These are phyloP conservation scores for Chimonanthus salicifolius DNA, from an alignment of 164 flowering plant species.

Conservation along the genomic window DNA sequence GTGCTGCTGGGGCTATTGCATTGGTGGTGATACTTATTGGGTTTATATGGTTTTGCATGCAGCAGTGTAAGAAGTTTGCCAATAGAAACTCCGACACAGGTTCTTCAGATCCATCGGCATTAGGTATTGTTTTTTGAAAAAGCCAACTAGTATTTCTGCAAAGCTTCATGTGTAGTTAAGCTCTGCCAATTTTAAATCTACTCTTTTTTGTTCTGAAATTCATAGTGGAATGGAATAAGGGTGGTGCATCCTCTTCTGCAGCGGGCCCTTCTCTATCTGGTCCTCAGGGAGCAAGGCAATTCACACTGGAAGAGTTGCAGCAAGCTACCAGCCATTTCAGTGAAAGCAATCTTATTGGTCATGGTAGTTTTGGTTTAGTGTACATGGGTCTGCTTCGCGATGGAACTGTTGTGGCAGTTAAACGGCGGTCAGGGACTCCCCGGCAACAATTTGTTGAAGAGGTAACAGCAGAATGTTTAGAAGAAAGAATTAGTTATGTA, in stretches of 20 bases:
- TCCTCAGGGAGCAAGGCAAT: constrained; percentile 34
- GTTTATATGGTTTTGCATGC: constrained; percentile 36
- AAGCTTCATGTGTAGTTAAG: not conserved
- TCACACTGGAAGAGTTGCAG: constrained; percentile 53
- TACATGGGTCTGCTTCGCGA: constrained; percentile 64
- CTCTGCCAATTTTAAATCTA: not conserved
- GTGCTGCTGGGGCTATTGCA: constrained; percentile 39
- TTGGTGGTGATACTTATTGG: constrained; percentile 25
- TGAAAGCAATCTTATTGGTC: constrained; percentile 49
- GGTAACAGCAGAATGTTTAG: constrained; percentile 24
- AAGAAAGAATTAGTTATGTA: not conserved
- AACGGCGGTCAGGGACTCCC: constrained; percentile 46
- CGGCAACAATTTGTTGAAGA: constrained; percentile 42
- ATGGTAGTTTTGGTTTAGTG: constrained; percentile 59
- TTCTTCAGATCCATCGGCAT: constrained; percentile 70
- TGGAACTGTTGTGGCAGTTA: constrained; percentile 65
- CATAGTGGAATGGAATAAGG: constrained; percentile 42
- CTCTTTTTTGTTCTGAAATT: constrained; percentile 2
- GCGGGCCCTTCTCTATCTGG: constrained; percentile 22
- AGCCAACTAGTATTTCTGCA: not conserved
- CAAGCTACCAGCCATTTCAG: constrained; percentile 57
- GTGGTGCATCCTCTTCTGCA: constrained; percentile 30
- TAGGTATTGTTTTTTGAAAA: constrained; percentile 29
- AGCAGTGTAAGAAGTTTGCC: constrained; percentile 24
- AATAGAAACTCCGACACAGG: constrained; percentile 59